phyloP scores from a whole-genome alignment of 352 stramenopile species.

The Phytophthora ohioensis region DNA sequence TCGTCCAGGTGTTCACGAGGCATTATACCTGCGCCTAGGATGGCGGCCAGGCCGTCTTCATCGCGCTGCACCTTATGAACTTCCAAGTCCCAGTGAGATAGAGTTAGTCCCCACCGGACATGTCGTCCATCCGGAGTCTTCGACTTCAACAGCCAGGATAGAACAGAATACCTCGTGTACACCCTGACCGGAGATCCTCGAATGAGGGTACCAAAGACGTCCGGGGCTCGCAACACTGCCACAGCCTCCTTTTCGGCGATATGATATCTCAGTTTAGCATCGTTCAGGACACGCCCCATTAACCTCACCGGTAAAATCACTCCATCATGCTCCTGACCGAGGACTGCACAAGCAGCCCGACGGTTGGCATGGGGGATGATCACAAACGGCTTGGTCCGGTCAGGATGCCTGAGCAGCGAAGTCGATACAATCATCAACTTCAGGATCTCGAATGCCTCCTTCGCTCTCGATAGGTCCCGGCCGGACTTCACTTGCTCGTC shows the following conservation, averaged over 20 bases:
- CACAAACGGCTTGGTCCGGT: not conserved
- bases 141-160: not conserved
- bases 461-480: no score
- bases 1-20: not conserved
- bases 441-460: not conserved
- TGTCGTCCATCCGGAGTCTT: not conserved
- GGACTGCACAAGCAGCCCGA: not conserved
- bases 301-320: no score
- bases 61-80: not conserved
- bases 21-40: not conserved
- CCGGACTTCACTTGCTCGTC: no score
- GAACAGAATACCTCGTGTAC: not conserved
- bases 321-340: not conserved
- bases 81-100: not conserved
- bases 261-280: not conserved
- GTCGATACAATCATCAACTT: not conserved
- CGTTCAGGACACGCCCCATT: no score
- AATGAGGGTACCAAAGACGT: not conserved
- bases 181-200: no score
- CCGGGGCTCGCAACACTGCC: not conserved
- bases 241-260: not conserved
- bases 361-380: not conserved
- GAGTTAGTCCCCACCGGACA: not conserved
- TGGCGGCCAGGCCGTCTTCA: not conserved
- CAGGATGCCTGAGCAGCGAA: not conserved